Evolutionary conservation across 2,329 filamentous ascomycete genomes (phyloP), one percentile per base, ranked within the genome.

Genomic region (Colletotrichum spinosum): DNA sequence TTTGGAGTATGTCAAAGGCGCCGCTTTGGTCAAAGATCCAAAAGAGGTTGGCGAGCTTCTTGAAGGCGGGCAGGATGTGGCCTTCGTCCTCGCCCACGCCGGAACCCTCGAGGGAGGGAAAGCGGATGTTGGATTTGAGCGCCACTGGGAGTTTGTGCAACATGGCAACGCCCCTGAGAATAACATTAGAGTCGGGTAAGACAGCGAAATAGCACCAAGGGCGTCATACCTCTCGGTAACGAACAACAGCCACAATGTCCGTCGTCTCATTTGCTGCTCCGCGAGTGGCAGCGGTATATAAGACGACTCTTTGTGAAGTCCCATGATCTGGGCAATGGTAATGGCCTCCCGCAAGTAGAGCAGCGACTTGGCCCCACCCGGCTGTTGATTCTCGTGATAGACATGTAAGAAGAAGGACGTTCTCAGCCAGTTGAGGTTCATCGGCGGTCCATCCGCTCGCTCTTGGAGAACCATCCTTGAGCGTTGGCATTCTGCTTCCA

Each of bases 371-470:
- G 75, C 76, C 1, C 82, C 81, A 3, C 83, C 83, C 0, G 81
- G 75, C 9, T 75, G 68, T 61, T 80, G 77, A 57, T 85, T 85
- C 69, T 85, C 83, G 67, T 84, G 78, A 56, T 83, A 84, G 10
- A 84, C 80, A 68, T 85, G 83, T 15, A 85, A 72, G 52, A 85
- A 86, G 67, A 85, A 86, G 0, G 82, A 80, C 2, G 80, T 80
- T 5, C 81, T 76, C 4, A 86, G 68, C 39, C 73, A 75, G 53
- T 83, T 77, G 17, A 85, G 72, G 13, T 75, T 78, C 42, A 75
- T 70, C 4, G 69, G 67, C 12, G 69, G 70, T 25, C 71, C 74
- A 34, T 73, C 74, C 25, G 74, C 68, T 41, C 71, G 70, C 41
- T 72, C 68, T 57, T 71, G 64, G 6, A 67, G 55, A 2, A 17